phyloP scores from a whole-genome alignment of 1,284 basidiomycete species.

The Puccinia novopanici region DNA sequence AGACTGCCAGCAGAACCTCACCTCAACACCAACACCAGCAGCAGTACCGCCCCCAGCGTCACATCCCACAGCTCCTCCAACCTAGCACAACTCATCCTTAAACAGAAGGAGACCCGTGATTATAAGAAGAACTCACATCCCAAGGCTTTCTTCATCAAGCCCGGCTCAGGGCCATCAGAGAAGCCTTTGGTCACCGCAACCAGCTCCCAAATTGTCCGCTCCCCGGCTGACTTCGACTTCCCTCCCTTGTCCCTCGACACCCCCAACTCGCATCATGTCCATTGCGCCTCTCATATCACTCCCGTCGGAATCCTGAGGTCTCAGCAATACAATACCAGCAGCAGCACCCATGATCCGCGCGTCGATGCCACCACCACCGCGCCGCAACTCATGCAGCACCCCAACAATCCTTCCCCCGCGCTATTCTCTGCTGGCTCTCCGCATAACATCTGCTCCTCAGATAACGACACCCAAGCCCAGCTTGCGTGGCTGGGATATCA shows the following conservation, averaged over 20 bases:
- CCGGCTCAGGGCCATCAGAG: slow-evolving; percentile 2
- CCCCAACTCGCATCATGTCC: not conserved
- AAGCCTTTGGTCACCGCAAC: slow-evolving; percentile 23
- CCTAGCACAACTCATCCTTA: slow-evolving; percentile 19
- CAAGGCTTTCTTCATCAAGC: slow-evolving; percentile 37
- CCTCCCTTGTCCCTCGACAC: slow-evolving; percentile 11
- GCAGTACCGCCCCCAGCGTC: not conserved
- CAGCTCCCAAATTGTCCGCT: slow-evolving; percentile 38
- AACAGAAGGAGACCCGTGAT: slow-evolving; percentile 33
- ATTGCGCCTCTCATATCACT: not conserved
- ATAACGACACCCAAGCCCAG: slow-evolving; percentile 42
- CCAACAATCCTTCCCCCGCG: not conserved
- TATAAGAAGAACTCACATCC: slow-evolving; percentile 21
- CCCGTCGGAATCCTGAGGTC: slow-evolving; percentile 6
- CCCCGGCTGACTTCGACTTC: slow-evolving; percentile 29
- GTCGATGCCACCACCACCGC: not conserved
- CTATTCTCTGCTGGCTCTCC: not conserved
- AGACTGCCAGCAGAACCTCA: not conserved
- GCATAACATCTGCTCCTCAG: not conserved
- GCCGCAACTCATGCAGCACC: not conserved
- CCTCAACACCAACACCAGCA: no score
- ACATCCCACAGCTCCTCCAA: not conserved
- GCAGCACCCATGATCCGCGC: not conserved
- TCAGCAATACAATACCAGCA: not conserved
- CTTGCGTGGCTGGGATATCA: slow-evolving; percentile 48